Conservation (phyloP, 768 basidiomycete genomes). For the Xanthoconium purpureum region DNA sequence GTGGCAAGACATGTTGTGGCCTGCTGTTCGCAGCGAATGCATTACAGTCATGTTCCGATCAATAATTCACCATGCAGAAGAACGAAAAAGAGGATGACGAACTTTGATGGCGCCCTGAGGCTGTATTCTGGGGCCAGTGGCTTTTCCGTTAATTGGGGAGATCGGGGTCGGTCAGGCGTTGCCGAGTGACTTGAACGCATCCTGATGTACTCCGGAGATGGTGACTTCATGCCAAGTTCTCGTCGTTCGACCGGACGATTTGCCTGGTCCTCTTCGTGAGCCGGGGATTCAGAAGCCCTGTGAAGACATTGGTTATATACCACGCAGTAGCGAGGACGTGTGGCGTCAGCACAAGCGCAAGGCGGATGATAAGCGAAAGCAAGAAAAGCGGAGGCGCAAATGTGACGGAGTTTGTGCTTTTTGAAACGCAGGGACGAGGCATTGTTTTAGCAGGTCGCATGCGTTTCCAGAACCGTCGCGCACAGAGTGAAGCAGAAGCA, state of each 20-base stretch:
- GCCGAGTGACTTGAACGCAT: constrained; percentile 19
- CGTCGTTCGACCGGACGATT: constrained; percentile 12
- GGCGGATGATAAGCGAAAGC: constrained; percentile 23
- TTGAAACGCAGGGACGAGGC: constrained; percentile 9
- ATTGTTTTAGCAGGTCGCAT: constrained; percentile 11
- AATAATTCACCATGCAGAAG: constrained; percentile 12
- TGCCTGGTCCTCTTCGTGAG: constrained; percentile 18
- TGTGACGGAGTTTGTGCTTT: constrained; percentile 15
- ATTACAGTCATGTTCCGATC: constrained; percentile 25
- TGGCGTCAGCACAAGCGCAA: constrained; percentile 32
- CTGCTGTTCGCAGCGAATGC: constrained; percentile 29
- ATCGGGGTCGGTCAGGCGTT: constrained; percentile 17
- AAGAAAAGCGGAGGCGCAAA: constrained; percentile 9
- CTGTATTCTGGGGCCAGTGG: constrained; percentile 22
- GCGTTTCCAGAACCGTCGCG: constrained; percentile 3
- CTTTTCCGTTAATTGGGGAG: constrained; percentile 19
- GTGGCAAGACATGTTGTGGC: constrained; percentile 34
- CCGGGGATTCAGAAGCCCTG: constrained; percentile 33
- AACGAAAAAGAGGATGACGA: constrained; percentile 17
- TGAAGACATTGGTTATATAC: constrained; percentile 18
- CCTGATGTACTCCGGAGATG: constrained; percentile 22
- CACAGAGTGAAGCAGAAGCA: constrained; percentile 5
- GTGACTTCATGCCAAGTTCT: constrained; percentile 15
- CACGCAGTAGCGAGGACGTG: constrained; percentile 21
- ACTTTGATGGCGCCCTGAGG: constrained; percentile 25